Conservation (phyloP, 208 protist species). For the Trypanosoma brucei region DNA sequence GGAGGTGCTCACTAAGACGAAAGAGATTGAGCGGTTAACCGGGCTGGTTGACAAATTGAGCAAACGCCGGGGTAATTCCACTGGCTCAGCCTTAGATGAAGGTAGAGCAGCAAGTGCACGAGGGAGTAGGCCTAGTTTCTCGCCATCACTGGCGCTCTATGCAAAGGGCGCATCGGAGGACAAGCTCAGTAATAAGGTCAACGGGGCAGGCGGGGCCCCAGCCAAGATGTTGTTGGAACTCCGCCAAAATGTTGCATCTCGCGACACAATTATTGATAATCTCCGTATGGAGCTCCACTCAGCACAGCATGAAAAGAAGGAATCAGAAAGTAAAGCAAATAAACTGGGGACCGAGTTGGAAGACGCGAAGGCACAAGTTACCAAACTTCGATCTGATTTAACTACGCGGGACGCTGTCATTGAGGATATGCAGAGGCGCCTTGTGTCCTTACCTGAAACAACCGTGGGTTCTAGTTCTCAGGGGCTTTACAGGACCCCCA, state of each 20-base stretch:
- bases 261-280: slow-evolving; percentile 63
- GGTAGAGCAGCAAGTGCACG: slow-evolving; percentile 1
- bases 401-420: slow-evolving; percentile 14
- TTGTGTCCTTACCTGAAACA: too few species aligned
- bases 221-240: slow-evolving; percentile 36
- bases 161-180: slow-evolving; percentile 1
- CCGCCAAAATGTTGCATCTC: slow-evolving; percentile 62
- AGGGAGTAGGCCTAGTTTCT: neutral
- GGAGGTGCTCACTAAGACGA: slow-evolving; percentile 30
- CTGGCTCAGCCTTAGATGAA: neutral
- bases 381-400: slow-evolving; percentile 9
- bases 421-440: slow-evolving; percentile 25
- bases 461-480: too few species aligned
- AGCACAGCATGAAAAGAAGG: slow-evolving; percentile 22
- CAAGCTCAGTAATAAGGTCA: neutral
- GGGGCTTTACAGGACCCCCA: too few species aligned
- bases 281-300: slow-evolving; percentile 37
- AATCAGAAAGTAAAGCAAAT: slow-evolving; percentile 15
- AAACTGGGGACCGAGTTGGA: slow-evolving; percentile 3
- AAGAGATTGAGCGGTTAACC: slow-evolving; percentile 29
- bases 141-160: slow-evolving; percentile 17
- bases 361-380: slow-evolving; percentile 2
- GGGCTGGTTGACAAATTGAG: neutral
- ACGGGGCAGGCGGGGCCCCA: neutral
- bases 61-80: neutral